Evolutionary conservation across 345 rosid genomes (phyloP), one percentile per base, ranked within the genome.

Genomic region (Corchorus olitorius): DNA sequence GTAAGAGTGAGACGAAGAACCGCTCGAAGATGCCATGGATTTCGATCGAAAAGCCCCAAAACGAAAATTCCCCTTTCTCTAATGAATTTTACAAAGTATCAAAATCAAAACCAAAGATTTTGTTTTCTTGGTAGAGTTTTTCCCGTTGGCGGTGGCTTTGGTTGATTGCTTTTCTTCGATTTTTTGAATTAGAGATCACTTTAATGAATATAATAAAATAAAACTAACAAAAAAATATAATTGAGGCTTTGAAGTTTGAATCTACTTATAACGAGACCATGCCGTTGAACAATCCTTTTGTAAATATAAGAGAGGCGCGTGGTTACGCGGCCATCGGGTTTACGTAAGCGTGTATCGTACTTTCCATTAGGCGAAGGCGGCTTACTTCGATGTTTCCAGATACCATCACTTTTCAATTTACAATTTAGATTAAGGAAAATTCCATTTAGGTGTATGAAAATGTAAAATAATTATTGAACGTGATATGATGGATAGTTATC

Each of bases 1-100:
- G 27, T 27, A 27, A 27, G 27, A 27, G 5, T 39, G 43, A 39
- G 43, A 39, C 6, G 43, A 39, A 39, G 55, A 9, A 52, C 71
- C 33, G 34, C 78, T 1, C 8, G 76, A 69, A 59, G 70, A 75
- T 34, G 80, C 52, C 82, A 79, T 85, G 54, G 19, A 52, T 4
- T 34, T 33, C n/a, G 34, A 62, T 17, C 17, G 4, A 53, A 53
- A 13, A 17, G 15, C 19, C 11, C 56, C 4, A 39, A 39, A 35
- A 56, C 27, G 27, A 37, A 1, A 35, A 11, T 16, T 16, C 19
- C 4, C 0, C 19, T 3, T n/a, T 43, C 4, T 46, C 19, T 62
- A 43, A 35, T 34, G 6, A 14, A 62, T 34, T 34, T 4, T 33
- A 62, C 0, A 62, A 41, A 41, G 6, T 1, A 10, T 1, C 10